Conservation (phyloP, 225 moss, liverwort and hornwort genomes). For the Bryoerythrophyllum caledonicum region DNA sequence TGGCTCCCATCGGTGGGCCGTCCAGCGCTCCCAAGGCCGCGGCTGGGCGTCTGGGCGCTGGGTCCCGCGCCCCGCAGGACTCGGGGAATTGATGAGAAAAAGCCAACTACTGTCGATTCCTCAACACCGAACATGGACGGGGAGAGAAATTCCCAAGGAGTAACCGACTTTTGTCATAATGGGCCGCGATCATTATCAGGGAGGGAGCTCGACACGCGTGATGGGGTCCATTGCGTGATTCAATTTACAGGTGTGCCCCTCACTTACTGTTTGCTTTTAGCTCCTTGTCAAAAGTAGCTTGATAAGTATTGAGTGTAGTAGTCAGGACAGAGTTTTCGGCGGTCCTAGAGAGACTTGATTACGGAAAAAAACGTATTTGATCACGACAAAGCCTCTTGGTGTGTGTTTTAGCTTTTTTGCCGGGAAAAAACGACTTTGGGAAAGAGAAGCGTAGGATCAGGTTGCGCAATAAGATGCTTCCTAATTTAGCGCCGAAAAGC, state of each 20-base stretch:
- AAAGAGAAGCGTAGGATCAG: conserved; percentile 25
- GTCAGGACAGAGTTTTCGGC: background rate
- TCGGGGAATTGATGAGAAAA: conserved; percentile 31
- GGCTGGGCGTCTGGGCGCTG: conserved; percentile 28
- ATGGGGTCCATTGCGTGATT: background rate
- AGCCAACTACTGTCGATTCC: conserved; percentile 17
- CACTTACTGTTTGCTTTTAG: background rate
- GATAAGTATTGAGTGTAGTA: background rate
- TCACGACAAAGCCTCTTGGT: background rate
- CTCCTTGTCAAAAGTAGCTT: background rate
- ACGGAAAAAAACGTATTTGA: background rate
- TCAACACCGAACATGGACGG: too few relatives aligned
- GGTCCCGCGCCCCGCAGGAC: conserved; percentile 20
- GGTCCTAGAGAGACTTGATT: background rate
- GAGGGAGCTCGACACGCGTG: conserved; percentile 6
- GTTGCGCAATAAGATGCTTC: conserved; percentile 20
- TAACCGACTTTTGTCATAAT: conserved; percentile 33
- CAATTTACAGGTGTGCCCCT: background rate
- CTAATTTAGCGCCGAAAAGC: conserved; percentile 34
- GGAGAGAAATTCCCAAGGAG: background rate
- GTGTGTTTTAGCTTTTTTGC: background rate
- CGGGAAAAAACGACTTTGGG: background rate
- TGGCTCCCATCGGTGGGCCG: conserved; percentile 35
- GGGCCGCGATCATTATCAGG: conserved; percentile 16
- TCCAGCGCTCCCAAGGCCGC: conserved; percentile 31